Conservation (phyloP, 2,329 filamentous ascomycete species). For the Paecilomyces formosus region DNA sequence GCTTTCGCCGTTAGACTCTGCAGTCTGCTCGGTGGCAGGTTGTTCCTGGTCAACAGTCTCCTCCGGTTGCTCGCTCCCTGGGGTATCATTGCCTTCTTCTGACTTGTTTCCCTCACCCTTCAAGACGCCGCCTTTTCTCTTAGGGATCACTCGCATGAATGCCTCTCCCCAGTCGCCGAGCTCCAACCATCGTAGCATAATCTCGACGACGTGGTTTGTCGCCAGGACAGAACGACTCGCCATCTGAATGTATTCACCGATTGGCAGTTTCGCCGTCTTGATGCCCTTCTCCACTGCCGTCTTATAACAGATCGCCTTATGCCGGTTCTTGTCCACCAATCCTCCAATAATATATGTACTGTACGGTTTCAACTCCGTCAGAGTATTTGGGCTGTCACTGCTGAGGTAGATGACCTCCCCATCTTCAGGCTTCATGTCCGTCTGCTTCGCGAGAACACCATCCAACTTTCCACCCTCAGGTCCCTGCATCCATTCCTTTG, state of each 20-base stretch:
- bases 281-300: slow-evolving; percentile 67
- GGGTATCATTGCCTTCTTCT: slow-evolving; percentile 5
- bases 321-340: slow-evolving; percentile 89
- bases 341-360: slow-evolving; percentile 91
- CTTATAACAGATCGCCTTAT: slow-evolving; percentile 90
- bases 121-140: slow-evolving; percentile 73
- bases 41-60: slow-evolving; percentile 1
- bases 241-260: slow-evolving; percentile 94
- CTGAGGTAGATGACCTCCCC: slow-evolving; percentile 78
- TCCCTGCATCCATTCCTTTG: slow-evolving; percentile 60
- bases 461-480: slow-evolving; percentile 50
- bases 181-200: slow-evolving; percentile 91
- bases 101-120: slow-evolving; percentile 27
- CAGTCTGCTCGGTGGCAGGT: not conserved
- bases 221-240: slow-evolving; percentile 75
- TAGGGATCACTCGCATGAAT: slow-evolving; percentile 81
- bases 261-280: slow-evolving; percentile 83
- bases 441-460: slow-evolving; percentile 47
- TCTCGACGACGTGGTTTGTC: slow-evolving; percentile 94
- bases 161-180: slow-evolving; percentile 84
- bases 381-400: slow-evolving; percentile 79
- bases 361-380: slow-evolving; percentile 76
- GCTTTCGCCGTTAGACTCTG: not conserved
- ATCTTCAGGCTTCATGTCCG: slow-evolving; percentile 26
- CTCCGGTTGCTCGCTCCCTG: not conserved